Evolutionary conservation across 2,329 filamentous ascomycete genomes (phyloP).

Genomic region (Xylariaceae sp.): DNA sequence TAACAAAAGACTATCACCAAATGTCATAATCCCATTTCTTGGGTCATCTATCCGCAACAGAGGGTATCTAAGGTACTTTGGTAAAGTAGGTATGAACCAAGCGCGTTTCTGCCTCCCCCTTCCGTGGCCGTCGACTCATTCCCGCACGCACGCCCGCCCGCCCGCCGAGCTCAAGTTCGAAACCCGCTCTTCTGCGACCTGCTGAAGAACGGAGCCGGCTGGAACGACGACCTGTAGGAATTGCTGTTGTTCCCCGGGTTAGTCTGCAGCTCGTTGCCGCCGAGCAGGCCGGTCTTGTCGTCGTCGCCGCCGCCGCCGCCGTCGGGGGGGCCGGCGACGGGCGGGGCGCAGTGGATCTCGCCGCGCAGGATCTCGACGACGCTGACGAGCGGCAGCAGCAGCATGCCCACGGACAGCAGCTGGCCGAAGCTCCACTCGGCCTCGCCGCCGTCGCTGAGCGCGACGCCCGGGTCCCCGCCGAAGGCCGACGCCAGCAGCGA

Average conservation of each 20-base stretch:
- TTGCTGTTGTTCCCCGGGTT: slow-evolving; percentile 33
- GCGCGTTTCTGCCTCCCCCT: too few species aligned
- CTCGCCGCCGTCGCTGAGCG: slow-evolving; percentile 45
- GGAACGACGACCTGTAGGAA: slow-evolving; percentile 25
- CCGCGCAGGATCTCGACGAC: slow-evolving; percentile 50
- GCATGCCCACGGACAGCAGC: slow-evolving; percentile 50
- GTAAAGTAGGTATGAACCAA: too few species aligned
- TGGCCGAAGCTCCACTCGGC: slow-evolving; percentile 57
- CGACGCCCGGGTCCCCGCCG: slow-evolving; percentile 38
- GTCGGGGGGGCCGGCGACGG: slow-evolving; percentile 13
- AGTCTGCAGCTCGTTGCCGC: slow-evolving; percentile 19
- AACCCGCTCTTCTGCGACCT: too few species aligned
- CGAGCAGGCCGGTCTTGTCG: slow-evolving; percentile 14
- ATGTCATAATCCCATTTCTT: too few species aligned
- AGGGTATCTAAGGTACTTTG: too few species aligned
- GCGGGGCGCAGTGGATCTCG: slow-evolving; percentile 29
- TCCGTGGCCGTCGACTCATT: too few species aligned
- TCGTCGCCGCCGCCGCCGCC: slow-evolving; percentile 9
- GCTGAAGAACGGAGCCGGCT: neutral
- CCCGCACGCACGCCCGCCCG: too few species aligned
- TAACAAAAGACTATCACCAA: too few species aligned
- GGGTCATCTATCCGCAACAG: too few species aligned
- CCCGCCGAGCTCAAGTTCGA: too few species aligned
- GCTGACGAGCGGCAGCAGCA: slow-evolving; percentile 52
- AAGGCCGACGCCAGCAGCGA: slow-evolving; percentile 55